Base-by-base conservation (phyloP, 1,284 basidiomycete species). In the Leccinum angustisporum region DNA sequence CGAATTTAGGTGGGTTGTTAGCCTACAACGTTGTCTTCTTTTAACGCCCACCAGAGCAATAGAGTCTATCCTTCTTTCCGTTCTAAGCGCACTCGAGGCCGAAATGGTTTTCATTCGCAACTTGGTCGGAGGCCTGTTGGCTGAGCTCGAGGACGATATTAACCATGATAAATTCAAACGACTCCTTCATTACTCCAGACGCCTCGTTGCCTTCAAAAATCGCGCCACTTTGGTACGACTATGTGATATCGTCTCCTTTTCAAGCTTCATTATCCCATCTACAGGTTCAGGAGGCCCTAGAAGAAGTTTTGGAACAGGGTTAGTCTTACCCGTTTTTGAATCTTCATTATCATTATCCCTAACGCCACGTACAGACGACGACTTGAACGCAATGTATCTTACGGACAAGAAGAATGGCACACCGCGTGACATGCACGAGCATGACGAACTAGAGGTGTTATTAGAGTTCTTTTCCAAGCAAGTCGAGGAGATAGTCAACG, bases 391-490 rank as follows among this genome's bases (percentile, higher is more conserved):
- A 0, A 96, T 97, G 93, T 95, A 97, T 76, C 83, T 97, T 56
- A 92, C 86, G 0, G 92, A 94, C 71, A 91, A 91, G 75, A 85
- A 85, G 66, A 84, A 84, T 31, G 83, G 83, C 11, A 68, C 79
- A 1, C 76, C 79, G 11, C 82, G 90, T 25, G 79, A 82, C 18
- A 70, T 83, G 54, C 81, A 89, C 67, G 95, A 97, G 71, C 95
- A 98, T 72, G 92, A 96, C 66, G 95, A 98, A 67, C 81, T 98
- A 1, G 97, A 99, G 73, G 83, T 97, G 6, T 79, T 99, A 5
- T 79, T 99, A 6, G 97, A 99, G 75, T 92, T 91, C 10, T 98
- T 98, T 74, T 86, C 91, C 27, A 98, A 98, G 74, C 97, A 97
- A 73, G 94, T 95, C 0, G 95, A 97, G 75, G 95, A 97, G 78